Base-by-base conservation (phyloP, 2,329 filamentous ascomycete genomes). In the Diaporthe sp. region DNA sequence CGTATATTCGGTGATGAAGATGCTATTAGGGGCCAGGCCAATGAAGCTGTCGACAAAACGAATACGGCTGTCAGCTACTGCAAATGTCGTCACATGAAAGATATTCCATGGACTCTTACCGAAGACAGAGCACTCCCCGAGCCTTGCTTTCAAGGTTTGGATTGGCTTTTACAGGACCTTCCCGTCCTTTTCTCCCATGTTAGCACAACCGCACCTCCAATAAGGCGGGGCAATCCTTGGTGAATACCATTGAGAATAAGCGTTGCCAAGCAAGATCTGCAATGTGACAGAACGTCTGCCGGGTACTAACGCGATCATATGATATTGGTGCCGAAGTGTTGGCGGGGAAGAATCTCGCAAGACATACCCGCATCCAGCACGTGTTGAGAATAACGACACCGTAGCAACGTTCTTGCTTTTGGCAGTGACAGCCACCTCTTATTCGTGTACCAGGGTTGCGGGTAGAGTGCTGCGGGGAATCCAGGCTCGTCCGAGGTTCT, bases 251-350 rank as follows among this genome's bases (percentile, higher is more conserved):
- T 61, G 9, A 30, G 38, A 28, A 30, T 4, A 19, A 19, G n/a
- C 15, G 57, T 25, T n/a, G 38, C 57, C 57, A 61, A 60, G 57
- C n/a, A 61, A 42, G 58, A 45, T 45, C 58, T 64, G 38, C 58
- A 45, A 42, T 15, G 5, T 45, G 38, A 64, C 40, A 45, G 58
- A 17, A 38, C 58, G 25, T 64, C 25, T 42, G 40, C 40, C 58
- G 58, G 33, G 40, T 45, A 8, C 25, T 30, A 28, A 10, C 4
- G 25, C 9, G 38, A 45, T 17, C 19, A 3, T 13, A 13, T 1
- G 12, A 30, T n/a, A 17, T 13, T 17, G 45, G 38, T 64, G 40
- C 38, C 58, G 58, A 64, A 64, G 58, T 12, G 15, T 45, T 30
- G 58, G 58, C 40, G 25, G 58, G 58, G 58, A n/a, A 30, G 38